Evolutionary conservation across 176 grass and related monocot genomes (phyloP).

Genomic region (Ensete ventricosum): DNA sequence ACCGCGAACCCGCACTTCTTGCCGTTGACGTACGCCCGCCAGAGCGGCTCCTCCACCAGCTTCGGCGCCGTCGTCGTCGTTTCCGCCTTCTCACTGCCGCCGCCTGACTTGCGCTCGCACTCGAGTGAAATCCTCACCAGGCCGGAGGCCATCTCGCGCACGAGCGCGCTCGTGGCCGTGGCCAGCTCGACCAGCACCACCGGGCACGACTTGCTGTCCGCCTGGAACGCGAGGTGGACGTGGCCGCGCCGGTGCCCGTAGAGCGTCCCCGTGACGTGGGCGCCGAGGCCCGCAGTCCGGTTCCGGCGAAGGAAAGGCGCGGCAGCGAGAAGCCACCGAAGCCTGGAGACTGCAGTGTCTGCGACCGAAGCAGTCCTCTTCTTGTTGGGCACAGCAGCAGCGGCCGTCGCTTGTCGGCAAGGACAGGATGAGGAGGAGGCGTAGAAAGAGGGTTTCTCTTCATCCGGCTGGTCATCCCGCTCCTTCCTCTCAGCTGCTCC

Average conservation of each 20-base stretch:
- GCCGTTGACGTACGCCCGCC: not conserved
- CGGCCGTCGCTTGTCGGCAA: not conserved
- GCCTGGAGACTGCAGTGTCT: not conserved
- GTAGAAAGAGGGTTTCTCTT: not conserved
- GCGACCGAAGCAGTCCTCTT: not conserved
- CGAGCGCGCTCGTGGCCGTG: not conserved
- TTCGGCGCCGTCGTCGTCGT: not conserved
- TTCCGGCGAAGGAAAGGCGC: not conserved
- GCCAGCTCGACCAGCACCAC: conserved; percentile 4
- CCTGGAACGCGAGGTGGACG: conserved; percentile 7
- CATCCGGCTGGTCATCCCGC: not conserved
- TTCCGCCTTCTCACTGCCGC: not conserved
- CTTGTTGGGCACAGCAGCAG: not conserved
- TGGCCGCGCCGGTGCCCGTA: conserved; percentile 9
- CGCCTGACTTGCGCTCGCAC: conserved; percentile 1
- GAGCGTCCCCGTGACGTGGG: not conserved
- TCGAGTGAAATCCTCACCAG: conserved; percentile 6
- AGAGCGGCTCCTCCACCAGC: not conserved
- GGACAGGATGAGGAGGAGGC: not conserved
- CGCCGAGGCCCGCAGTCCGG: not conserved
- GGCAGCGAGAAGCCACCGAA: not conserved
- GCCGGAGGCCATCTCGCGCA: conserved; percentile 9
- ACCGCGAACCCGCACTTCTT: not conserved
- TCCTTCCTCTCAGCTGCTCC: not conserved
- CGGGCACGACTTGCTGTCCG: not conserved